These are phyloP conservation scores for Plantago ovata DNA, from an alignment of 257 asterid genomes.

Conservation along the genomic window DNA sequence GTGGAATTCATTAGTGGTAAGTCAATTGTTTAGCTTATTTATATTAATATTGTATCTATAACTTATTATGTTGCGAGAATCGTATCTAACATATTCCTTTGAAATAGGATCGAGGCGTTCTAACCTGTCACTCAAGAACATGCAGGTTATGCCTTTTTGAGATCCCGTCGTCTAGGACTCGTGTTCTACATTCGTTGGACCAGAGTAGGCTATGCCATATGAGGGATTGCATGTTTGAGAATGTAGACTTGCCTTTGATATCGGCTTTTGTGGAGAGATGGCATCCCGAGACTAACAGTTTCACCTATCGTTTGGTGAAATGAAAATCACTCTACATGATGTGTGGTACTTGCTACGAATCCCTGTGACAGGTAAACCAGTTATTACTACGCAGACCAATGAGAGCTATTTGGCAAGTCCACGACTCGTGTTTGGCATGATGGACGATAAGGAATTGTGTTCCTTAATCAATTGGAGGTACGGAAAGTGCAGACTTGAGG, in stretches of 20 bases:
- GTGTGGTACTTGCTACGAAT: not conserved
- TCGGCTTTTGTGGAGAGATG: not conserved
- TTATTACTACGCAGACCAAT: not conserved
- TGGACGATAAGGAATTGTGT: not conserved
- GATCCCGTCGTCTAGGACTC: not conserved
- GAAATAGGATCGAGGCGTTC: too few species aligned
- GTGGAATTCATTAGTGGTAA: too few species aligned
- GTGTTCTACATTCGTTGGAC: too few species aligned
- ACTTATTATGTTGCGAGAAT: too few species aligned
- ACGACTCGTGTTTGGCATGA: not conserved
- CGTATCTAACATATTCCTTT: too few species aligned
- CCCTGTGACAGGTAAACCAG: not conserved
- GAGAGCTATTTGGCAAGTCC: not conserved
- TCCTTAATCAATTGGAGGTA: too few species aligned
- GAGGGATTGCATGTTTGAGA: not conserved
- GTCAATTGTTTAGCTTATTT: too few species aligned
- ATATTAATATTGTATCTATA: too few species aligned
- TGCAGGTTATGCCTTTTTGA: not conserved
- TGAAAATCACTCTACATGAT: slow-evolving; percentile 1
- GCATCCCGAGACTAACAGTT: not conserved
- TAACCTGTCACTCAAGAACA: too few species aligned
- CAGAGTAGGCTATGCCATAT: not conserved
- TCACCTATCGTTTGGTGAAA: not conserved
- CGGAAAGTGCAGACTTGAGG: not conserved
- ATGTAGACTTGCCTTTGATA: not conserved